Evolutionary conservation across 2,329 filamentous ascomycete genomes (phyloP), one percentile per base, ranked within the genome.

Genomic region (Talaromyces sp.): DNA sequence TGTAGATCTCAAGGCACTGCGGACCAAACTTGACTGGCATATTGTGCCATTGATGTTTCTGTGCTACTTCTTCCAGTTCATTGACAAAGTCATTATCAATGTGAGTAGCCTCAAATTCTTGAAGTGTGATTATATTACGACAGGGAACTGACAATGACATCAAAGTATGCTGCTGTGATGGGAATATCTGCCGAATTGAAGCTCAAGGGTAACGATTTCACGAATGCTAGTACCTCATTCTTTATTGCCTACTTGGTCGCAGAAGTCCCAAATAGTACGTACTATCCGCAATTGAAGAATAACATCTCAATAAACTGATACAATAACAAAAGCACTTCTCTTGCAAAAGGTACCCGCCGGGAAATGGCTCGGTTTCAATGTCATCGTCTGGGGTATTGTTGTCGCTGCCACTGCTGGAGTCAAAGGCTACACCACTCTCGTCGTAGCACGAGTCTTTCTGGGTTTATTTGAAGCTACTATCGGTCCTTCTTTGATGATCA

Each of bases 141-240:
- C 10, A 39, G 9, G 1, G 1, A n/a, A 17, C 48, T 52, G 53
- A 66, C 80, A 72, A 15, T 35, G 28, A 36, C 7, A 36, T 53
- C n/a, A 57, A 53, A 85, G 80, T 88, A 88, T 65, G 84, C 83
- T 17, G 82, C 81, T 60, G 83, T 88, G 53, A 88, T 88, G 85
- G 84, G 84, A 2, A 67, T 89, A 7, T 74, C 70, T 21, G 69
- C 77, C 53, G 83, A 86, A 58, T 75, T 84, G 6, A 72, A 78
- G 0, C 76, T 88, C 50, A 67, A 70, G 11, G 81, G 80, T 17
- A 85, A 87, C 60, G 78, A 87, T 51, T 87, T 87, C 67, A 82
- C 81, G 50, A 84, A 84, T 69, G 70, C 84, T 17, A 83, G 83
- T 2, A 85, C 83, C 0, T 80, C 82, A 28, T 82, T 87, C 63